Conservation (phyloP, 306 rosid genomes). For the Vicia villosa region DNA sequence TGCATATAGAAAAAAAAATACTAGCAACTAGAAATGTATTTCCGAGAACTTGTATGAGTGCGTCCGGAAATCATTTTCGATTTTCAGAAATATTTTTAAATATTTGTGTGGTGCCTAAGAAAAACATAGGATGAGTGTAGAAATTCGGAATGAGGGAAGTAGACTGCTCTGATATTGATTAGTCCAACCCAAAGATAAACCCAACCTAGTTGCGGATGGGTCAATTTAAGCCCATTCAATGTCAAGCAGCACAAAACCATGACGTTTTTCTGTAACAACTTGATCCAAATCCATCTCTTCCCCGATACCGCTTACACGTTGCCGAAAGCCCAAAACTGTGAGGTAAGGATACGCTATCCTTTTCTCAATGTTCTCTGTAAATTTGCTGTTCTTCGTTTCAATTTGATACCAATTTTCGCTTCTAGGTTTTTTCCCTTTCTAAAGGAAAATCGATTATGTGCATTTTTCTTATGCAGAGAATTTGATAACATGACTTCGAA, state of each 20-base stretch:
- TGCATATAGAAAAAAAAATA: too few species aligned
- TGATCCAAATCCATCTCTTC: neutral
- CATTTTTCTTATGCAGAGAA: conserved; percentile 9
- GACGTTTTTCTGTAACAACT: neutral
- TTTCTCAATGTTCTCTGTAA: conserved; percentile 12
- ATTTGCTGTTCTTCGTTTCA: neutral
- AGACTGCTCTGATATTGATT: neutral
- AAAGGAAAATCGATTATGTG: neutral
- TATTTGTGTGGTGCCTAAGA: too few species aligned
- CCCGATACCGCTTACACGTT: neutral
- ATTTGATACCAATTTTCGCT: neutral
- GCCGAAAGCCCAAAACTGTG: neutral
- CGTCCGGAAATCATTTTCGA: too few species aligned
- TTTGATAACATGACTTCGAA: neutral
- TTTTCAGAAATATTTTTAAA: too few species aligned
- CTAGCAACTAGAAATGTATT: too few species aligned
- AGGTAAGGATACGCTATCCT: neutral
- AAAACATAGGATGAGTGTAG: too few species aligned
- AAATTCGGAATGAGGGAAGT: too few species aligned
- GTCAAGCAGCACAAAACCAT: neutral
- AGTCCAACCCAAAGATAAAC: neutral
- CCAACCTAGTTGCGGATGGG: neutral
- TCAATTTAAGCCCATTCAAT: neutral
- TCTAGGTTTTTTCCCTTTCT: neutral
- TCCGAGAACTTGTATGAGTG: too few species aligned